Evolutionary conservation across 2,329 filamentous ascomycete genomes (phyloP), one percentile per base, ranked within the genome.

Genomic region (Xylariaceae sp.): DNA sequence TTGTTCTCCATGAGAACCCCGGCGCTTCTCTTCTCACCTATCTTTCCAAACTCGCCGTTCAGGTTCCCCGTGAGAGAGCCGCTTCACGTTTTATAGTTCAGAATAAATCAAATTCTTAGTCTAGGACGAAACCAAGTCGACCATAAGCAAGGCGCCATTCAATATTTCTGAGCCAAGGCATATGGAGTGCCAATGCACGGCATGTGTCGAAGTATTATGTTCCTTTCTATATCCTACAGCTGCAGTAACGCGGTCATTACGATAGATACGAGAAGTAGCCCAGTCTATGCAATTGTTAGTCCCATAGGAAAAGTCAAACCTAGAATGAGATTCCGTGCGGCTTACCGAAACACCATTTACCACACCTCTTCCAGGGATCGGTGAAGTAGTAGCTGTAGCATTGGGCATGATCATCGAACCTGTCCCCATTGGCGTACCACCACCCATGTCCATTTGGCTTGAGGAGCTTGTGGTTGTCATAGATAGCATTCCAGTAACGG

Each of bases 341-440:
- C 41, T 52, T 53, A 63, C 59, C 39, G 57, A 62, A 53, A 58
- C 44, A 25, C 50, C 45, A 39, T 39, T 55, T 21, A 50, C 29
- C 10, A 40, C 40, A 11, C 44, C 49, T 22, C 47, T 44, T 29
- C 50, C 57, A 7, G 48, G 35, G 22, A 58, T 44, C 7, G 57
- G 52, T n/a, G 47, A 42, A n/a, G 40, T 43, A 17, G 49, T 47
- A 19, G 45, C 21, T 17, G 55, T 55, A 12, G 46, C 34, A 14
- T 51, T 55, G 37, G 43, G 42, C 40, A 52, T 60, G 11, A 50
- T 23, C 46, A 44, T 50, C 21, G 52, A 49, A n/a, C 55, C 50
- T 6, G 52, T 55, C 23, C 42, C 45, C 42, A 49, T 36, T 10
- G 34, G 34, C 34, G 40, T 35, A 14, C 29, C 37, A n/a, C 19